Base-by-base conservation (phyloP, 1,284 basidiomycete species). In the Heterobasidion occidentale region DNA sequence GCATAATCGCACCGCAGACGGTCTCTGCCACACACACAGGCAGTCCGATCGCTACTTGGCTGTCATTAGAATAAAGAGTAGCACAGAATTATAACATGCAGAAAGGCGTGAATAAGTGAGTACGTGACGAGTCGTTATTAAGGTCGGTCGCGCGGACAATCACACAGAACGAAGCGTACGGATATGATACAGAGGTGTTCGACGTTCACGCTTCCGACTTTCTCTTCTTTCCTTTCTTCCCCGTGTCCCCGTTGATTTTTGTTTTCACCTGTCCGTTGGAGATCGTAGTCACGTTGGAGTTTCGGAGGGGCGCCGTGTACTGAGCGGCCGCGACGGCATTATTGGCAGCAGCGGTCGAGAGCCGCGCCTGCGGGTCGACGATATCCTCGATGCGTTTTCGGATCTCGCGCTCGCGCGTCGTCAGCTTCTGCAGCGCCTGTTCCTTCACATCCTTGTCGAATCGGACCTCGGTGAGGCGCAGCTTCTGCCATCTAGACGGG, bases 371-470 rank as follows among this genome's bases (percentile, higher is more conserved):
- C 34, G 80, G 78, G 59, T 84, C 83, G 51, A 80, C 68, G 52
- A 84, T 77, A 59, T 88, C 86, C 65, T 89, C 86, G 44, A 90
- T 83, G 52, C 77, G 77, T 67, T 81, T 84, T 49, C 87, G 81
- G 58, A 90, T 78, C 63, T 89, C 85, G 49, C 85, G 83, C 68
- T 90, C 88, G 54, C 80, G 77, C 7, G 80, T 79, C 4, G 86
- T 87, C 36, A 90, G 75, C 60, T 79, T 81, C 42, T 70, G 67
- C 44, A 90, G 71, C 7, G 79, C 77, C 33, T 78, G 80, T 60
- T 86, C 84, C 66, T 83, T 84, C 63, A 79, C 77, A 61, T 85
- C 80, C 66, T 79, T 84, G 65, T 92, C 90, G 59, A 83, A 82
- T 57, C 75, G 75, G 52, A 89, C 78, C 63, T 92, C 90, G 52